Conservation (phyloP, 1,284 basidiomycete genomes). For the Ceratobasidium sp. region DNA sequence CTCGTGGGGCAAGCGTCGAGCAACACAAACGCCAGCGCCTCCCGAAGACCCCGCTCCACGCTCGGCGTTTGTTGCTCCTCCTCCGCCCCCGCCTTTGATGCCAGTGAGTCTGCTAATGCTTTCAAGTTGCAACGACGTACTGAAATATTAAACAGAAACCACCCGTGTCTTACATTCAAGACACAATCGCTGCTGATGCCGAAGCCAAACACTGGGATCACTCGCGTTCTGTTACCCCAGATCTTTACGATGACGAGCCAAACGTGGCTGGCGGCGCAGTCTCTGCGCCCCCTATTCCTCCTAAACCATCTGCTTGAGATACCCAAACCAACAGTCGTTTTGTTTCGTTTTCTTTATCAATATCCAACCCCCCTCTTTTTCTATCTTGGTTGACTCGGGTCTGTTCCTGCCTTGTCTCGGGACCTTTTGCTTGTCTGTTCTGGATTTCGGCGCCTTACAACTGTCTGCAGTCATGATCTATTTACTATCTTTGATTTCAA, state of each 20-base stretch:
- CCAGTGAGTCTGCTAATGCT: conserved; percentile 51
- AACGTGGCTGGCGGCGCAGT: neutral
- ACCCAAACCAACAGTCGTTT: conserved; percentile 11
- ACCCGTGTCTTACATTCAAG: conserved; percentile 75
- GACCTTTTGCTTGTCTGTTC: neutral
- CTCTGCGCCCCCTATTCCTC: conserved; percentile 18
- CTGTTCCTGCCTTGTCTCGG: neutral
- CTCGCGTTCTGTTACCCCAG: conserved; percentile 16
- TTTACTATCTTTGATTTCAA: conserved; percentile 17
- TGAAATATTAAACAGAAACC: conserved; percentile 53
- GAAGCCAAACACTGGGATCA: conserved; percentile 17
- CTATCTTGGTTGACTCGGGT: neutral
- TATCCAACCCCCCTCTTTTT: neutral
- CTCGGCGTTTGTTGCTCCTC: conserved; percentile 42
- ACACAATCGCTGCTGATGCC: conserved; percentile 73
- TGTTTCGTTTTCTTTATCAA: neutral
- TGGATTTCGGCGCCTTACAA: neutral
- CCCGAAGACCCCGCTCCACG: conserved; percentile 2
- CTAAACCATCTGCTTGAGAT: conserved; percentile 19
- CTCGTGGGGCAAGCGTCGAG: conserved; percentile 44
- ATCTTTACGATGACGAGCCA: conserved; percentile 15
- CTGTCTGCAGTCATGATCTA: conserved; percentile 3
- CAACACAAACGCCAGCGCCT: conserved; percentile 28
- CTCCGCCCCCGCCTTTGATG: conserved; percentile 67
- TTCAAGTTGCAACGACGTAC: neutral